Evolutionary conservation across 345 rosid genomes (phyloP).

Genomic region (Eutrema heterophyllum): DNA sequence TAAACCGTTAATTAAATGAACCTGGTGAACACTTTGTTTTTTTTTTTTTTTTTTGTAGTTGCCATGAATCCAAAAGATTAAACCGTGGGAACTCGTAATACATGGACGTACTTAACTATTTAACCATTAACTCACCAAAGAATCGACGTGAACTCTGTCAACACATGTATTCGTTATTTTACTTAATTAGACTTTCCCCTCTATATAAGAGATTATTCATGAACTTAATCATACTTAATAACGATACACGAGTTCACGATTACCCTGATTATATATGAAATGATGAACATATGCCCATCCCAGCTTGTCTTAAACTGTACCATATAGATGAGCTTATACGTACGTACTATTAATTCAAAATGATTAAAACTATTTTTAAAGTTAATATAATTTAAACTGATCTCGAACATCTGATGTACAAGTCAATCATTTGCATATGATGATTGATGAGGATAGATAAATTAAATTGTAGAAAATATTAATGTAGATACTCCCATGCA

Average conservation of each 20-base stretch:
- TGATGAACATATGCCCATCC: not conserved
- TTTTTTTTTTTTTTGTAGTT: not conserved
- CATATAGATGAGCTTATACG: not conserved
- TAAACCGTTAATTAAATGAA: not conserved
- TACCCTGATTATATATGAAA: not conserved
- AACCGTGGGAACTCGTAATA: not conserved
- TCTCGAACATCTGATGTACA: not conserved
- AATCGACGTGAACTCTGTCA: not conserved
- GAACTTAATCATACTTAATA: not conserved
- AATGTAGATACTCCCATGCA: not conserved
- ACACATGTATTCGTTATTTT: not conserved
- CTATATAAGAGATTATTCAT: not conserved
- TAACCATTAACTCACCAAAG: not conserved
- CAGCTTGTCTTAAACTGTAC: not conserved
- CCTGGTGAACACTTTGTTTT: not conserved
- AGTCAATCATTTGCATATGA: not conserved
- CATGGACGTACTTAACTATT: not conserved
- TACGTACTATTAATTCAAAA: not conserved
- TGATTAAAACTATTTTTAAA: not conserved
- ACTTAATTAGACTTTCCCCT: no score
- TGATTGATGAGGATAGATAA: not conserved
- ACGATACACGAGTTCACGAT: not conserved
- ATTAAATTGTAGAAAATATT: not conserved
- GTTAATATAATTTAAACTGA: not conserved
- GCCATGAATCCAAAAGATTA: not conserved